Evolutionary conservation across 2,329 filamentous ascomycete genomes (phyloP).

Genomic region (Hypoxylon sp.): DNA sequence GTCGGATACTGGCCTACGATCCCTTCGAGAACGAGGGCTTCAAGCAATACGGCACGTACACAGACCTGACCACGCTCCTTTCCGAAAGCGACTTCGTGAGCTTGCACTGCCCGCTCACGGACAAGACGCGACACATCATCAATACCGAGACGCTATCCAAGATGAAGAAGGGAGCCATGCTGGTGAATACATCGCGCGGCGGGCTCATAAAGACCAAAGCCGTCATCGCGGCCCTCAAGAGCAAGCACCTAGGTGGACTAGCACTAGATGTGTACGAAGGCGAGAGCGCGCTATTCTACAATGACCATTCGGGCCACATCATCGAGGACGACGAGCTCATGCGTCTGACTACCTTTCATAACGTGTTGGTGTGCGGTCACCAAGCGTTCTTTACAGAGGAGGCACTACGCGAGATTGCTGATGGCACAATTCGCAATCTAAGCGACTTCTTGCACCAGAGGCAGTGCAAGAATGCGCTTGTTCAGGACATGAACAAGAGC

Average conservation of each 20-base stretch:
- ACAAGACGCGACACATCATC: conserved; percentile 72
- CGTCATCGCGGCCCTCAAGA: conserved; percentile 73
- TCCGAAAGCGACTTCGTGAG: conserved; percentile 72
- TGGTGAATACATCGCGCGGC: conserved; percentile 79
- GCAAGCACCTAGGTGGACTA: conserved; percentile 70
- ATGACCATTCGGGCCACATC: conserved; percentile 74
- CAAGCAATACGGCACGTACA: conserved; percentile 65
- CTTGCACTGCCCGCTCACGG: conserved; percentile 76
- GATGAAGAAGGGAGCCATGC: conserved; percentile 72
- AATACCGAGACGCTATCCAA: conserved; percentile 65
- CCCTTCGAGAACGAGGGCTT: conserved; percentile 67
- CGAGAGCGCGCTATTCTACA: conserved; percentile 75
- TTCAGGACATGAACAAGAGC: conserved; percentile 35
- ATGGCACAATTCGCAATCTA: conserved; percentile 71
- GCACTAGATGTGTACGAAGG: conserved; percentile 79
- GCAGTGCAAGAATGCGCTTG: conserved; percentile 47
- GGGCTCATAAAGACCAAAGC: conserved; percentile 73
- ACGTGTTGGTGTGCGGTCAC: conserved; percentile 76
- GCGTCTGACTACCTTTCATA: conserved; percentile 77
- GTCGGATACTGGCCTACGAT: conserved; percentile 73
- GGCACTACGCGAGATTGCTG: conserved; percentile 74
- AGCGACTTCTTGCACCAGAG: conserved; percentile 58
- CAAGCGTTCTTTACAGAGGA: conserved; percentile 79
- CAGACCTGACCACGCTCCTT: conserved; percentile 69
- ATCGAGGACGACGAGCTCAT: conserved; percentile 77